These are phyloP conservation scores for Hura crepitans DNA, from an alignment of 441 rosid genomes.

Conservation along the genomic window DNA sequence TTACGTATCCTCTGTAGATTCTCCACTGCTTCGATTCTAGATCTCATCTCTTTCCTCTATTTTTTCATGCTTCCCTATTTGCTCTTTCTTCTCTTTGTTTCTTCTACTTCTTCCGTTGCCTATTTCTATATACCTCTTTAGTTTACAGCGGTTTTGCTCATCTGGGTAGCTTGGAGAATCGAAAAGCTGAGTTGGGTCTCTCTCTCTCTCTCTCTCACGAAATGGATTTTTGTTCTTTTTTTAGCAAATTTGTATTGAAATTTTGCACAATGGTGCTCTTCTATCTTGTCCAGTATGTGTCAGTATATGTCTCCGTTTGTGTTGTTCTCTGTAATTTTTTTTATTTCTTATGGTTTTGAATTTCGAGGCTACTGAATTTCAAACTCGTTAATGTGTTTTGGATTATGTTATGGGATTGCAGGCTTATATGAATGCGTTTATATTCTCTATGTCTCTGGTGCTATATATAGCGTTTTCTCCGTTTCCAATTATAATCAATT, in stretches of 20 bases:
- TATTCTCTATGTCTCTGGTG: too few relatives aligned
- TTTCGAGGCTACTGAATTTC: too few relatives aligned
- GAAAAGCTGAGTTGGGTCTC: conserved; percentile 26
- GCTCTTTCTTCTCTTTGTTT: conserved; percentile 1
- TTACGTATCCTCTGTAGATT: conserved; percentile 31
- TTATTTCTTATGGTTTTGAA: too few relatives aligned
- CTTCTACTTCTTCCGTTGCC: neutral
- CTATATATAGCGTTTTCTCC: too few relatives aligned
- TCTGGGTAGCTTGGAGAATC: conserved; percentile 10
- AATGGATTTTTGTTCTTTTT: neutral
- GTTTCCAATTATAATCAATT: too few relatives aligned
- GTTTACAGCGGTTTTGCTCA: conserved; percentile 8
- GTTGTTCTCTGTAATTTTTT: too few relatives aligned
- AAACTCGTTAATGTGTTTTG: too few relatives aligned
- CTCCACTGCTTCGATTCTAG: conserved; percentile 26
- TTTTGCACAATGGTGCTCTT: neutral
- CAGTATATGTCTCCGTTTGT: too few relatives aligned
- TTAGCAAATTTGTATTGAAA: neutral
- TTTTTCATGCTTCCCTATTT: conserved; percentile 8
- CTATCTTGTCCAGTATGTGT: too few relatives aligned
- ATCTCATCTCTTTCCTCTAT: neutral
- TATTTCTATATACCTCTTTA: conserved; percentile 4
- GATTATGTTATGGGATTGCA: too few relatives aligned
- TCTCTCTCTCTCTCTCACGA: neutral
- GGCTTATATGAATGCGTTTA: too few relatives aligned